These are phyloP conservation scores for Candida sonorensis DNA, from an alignment of 805 yeast species.

Conservation along the genomic window DNA sequence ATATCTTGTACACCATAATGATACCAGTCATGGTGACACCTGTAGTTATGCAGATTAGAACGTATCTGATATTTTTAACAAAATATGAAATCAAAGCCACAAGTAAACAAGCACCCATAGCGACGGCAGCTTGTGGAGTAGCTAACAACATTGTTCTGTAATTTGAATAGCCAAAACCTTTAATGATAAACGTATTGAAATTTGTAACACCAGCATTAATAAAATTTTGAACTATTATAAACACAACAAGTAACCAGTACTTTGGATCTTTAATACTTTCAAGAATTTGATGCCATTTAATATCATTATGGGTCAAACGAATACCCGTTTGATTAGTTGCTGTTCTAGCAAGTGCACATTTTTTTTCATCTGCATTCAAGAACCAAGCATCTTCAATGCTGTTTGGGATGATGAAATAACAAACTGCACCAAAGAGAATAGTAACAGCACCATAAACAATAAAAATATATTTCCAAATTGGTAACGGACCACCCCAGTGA, in stretches of 20 bases:
- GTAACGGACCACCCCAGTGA: constrained; percentile 17
- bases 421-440: constrained; percentile 25
- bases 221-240: constrained; percentile 34
- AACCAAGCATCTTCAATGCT: constrained; percentile 29
- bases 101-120: constrained; percentile 26
- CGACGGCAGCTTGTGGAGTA: constrained; percentile 29
- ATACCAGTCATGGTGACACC: constrained; percentile 26
- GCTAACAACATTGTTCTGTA: constrained; percentile 30
- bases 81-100: constrained; percentile 15
- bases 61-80: constrained; percentile 17
- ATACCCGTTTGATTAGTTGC: constrained; percentile 31
- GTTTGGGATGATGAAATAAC: constrained; percentile 27
- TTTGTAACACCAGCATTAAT: constrained; percentile 55
- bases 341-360: constrained; percentile 24
- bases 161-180: constrained; percentile 28
- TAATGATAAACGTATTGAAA: constrained; percentile 39
- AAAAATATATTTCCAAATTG: constrained; percentile 28
- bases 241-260: constrained; percentile 24
- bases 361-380: constrained; percentile 31
- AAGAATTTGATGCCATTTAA: constrained; percentile 22
- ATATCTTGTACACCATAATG: constrained; percentile 19
- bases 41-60: constrained; percentile 19
- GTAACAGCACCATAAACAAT: constrained; percentile 29
- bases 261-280: constrained; percentile 31
- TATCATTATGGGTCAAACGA: constrained; percentile 30